phyloP scores from a whole-genome alignment of 1,284 basidiomycete genomes.

The Cutaneotrichosporon cavernicola region DNA sequence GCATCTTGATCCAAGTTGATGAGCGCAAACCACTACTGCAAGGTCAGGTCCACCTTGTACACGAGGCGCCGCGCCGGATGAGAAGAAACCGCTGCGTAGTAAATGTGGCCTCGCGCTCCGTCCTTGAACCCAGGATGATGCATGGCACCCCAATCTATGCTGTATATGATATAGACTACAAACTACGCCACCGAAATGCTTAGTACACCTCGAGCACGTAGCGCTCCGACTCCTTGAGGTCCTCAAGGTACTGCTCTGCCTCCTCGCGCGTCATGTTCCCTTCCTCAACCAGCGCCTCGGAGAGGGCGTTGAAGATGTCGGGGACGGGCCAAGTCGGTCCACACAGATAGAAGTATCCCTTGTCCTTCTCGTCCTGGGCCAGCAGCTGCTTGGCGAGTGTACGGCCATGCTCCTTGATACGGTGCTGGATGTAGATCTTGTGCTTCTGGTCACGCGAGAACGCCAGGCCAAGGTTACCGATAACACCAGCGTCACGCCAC shows the following conservation, averaged over 20 bases:
- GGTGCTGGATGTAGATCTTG: conserved; percentile 98
- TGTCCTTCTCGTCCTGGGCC: conserved; percentile 52
- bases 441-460: conserved; percentile 90
- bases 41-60: too few species aligned
- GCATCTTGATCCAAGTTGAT: too few species aligned
- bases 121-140: neutral
- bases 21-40: too few species aligned
- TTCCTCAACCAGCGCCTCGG: conserved; percentile 71
- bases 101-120: neutral
- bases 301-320: conserved; percentile 90
- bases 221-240: conserved; percentile 92
- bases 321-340: conserved; percentile 99
- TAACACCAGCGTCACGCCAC: conserved; percentile 72
- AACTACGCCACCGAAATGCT: neutral
- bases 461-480: conserved; percentile 86
- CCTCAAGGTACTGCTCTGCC: conserved; percentile 82
- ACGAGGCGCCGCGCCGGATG: too few species aligned
- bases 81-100: too few species aligned
- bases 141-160: neutral
- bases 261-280: conserved; percentile 65
- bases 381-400: conserved; percentile 69
- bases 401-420: conserved; percentile 87
- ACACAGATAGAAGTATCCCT: conserved; percentile 90
- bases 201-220: conserved; percentile 87
- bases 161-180: neutral